Percentiles rank a stretch among this genome's conserved stretches.
These are phyloP conservation scores for Trichopus zeylanicus DNA, from an alignment of 116 monocot genomes.

Conservation along the genomic window DNA sequence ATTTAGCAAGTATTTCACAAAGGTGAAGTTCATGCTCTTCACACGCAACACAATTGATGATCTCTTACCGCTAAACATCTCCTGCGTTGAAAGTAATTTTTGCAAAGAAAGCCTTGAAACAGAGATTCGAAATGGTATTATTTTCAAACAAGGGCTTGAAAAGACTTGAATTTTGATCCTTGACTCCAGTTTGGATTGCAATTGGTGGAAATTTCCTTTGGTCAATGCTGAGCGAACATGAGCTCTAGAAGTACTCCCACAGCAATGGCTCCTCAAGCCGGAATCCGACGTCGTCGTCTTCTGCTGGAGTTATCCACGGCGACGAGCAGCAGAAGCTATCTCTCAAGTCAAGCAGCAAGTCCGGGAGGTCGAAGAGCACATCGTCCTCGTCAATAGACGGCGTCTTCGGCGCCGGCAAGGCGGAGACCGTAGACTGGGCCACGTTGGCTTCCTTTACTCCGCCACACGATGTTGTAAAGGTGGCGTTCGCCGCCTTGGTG, in stretches of 20 bases:
- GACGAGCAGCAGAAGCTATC: conserved; percentile 19
- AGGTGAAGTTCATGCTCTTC: background rate
- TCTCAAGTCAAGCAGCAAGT: conserved; percentile 45
- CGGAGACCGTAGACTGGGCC: background rate
- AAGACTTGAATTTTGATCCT: too few species aligned
- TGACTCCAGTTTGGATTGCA: background rate
- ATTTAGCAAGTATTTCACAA: background rate
- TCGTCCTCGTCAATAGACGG: conserved; percentile 16
- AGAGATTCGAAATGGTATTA: too few species aligned
- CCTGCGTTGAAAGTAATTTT: too few species aligned
- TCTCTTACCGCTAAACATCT: too few species aligned
- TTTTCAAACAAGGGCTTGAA: too few species aligned
- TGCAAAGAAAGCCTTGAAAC: background rate
- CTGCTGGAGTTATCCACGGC: conserved; percentile 14
- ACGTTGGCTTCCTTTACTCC: background rate
- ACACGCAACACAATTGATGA: too few species aligned
- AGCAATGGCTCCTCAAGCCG: conserved; percentile 48
- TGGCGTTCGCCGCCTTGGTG: conserved; percentile 36
- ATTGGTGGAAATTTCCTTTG: background rate
- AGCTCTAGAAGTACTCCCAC: conserved; percentile 23
- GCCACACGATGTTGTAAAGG: too few species aligned
- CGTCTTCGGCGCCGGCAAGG: background rate
- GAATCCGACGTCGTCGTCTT: conserved; percentile 25
- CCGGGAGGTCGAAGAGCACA: conserved; percentile 70
- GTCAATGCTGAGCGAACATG: background rate